Base-by-base conservation (phyloP, 192 early-diverging fungal genomes). In the Spizellomyces punctatus region DNA sequence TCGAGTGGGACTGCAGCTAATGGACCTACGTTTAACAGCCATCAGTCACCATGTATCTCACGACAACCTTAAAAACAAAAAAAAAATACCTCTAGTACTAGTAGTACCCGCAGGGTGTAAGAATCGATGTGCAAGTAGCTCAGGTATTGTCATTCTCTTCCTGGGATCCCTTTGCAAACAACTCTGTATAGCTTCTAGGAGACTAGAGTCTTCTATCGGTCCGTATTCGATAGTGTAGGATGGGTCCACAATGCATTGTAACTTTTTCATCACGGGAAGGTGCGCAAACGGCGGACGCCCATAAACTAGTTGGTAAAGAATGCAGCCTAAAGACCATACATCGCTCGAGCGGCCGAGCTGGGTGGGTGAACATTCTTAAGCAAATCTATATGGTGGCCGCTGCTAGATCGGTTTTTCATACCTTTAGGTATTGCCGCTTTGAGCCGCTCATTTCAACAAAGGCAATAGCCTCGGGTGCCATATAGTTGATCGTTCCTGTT, bases 401-500 rank as follows among this genome's bases (percentile, higher is more conserved):
- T 8, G 22, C 61, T 41, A 73, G 63, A 69, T 85, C 27, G 27
- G 27, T 36, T 36, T 36, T 36, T 36, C 27, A 36, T 36, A 36
- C 27, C 27, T 36, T 81, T 5, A 74, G 63, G 48, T 75, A 74
- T 41, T 63, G 62, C 59, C 63, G 60, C 44, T 75, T 69, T 7
- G 56, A 22, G 22, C 69, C 70, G 10, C 48, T 42, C 42, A 64
- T 63, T n/a, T 82, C 77, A 10, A 64, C 74, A 59, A 64, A 76
- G 4, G 80, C 67, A 68, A 96, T 89, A 1, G 94, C 88, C 76
- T 99, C 96, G 0, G 96, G 96, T 1, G 95, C 87, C 95, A 99
- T 99, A 76, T 98, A 99, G 66, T 96, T 96, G 8, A 93, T 81
- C 0, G 96, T 99, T 4, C 96, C 96, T 19, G 90, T 80, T 36